These are phyloP conservation scores for Lyophyllum decastes DNA, from an alignment of 768 basidiomycete species.

Conservation along the genomic window DNA sequence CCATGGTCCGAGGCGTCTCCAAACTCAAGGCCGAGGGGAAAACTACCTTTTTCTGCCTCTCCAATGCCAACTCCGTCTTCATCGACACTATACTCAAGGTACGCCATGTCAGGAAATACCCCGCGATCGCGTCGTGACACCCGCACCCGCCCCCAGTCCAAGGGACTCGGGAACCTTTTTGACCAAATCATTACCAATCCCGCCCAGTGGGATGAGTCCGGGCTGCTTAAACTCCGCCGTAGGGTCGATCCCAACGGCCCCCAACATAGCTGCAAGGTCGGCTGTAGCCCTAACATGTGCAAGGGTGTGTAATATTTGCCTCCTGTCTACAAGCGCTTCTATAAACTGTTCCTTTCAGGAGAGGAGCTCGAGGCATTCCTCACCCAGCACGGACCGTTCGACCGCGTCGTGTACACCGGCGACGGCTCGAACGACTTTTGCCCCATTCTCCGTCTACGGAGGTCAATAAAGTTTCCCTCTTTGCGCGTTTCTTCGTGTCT, in stretches of 20 bases:
- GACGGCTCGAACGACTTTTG: conserved; percentile 97
- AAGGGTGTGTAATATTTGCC: conserved; percentile 60
- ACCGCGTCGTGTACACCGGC: conserved; percentile 87
- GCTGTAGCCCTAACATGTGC: conserved; percentile 98
- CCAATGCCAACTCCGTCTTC: conserved; percentile 92
- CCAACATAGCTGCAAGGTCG: conserved; percentile 83
- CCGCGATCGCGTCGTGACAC: not conserved
- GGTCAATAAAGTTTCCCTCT: conserved; percentile 39
- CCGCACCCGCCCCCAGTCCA: conserved; percentile 58
- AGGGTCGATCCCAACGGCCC: conserved; percentile 74
- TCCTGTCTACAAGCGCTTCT: not conserved
- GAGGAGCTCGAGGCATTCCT: conserved; percentile 90
- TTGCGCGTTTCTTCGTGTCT: not conserved
- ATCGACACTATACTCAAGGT: conserved; percentile 90
- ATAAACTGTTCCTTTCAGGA: conserved; percentile 44
- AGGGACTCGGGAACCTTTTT: conserved; percentile 73
- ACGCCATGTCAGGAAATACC: conserved; percentile 5
- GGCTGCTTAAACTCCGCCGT: conserved; percentile 74
- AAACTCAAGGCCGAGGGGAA: conserved; percentile 64
- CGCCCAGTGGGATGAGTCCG: conserved; percentile 74
- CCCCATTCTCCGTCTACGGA: conserved; percentile 78
- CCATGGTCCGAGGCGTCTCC: conserved; percentile 90
- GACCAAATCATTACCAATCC: conserved; percentile 91
- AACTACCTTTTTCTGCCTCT: conserved; percentile 88
- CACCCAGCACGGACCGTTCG: conserved; percentile 60